These are phyloP conservation scores for Neurospora sp. DNA, from an alignment of 495 filamentous ascomycete species.

Conservation along the genomic window DNA sequence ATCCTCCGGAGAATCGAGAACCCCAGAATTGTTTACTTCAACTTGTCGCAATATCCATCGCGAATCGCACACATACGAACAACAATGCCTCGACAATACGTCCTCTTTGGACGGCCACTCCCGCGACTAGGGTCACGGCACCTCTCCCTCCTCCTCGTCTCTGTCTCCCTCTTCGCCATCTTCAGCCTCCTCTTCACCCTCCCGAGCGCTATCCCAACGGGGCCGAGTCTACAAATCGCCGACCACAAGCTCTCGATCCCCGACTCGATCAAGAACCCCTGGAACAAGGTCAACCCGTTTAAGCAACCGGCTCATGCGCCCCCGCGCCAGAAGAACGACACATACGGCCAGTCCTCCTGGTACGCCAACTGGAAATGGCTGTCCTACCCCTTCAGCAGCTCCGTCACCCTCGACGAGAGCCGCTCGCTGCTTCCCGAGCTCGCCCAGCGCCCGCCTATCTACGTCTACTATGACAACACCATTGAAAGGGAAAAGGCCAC, in stretches of 20 bases:
- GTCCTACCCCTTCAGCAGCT: constrained; percentile 71
- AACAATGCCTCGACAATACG: constrained; percentile 44
- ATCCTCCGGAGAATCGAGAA: background rate
- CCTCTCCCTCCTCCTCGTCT: constrained; percentile 34
- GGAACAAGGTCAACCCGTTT: constrained; percentile 47
- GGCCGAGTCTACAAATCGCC: constrained; percentile 23
- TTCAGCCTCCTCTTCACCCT: constrained; percentile 40
- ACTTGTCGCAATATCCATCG: background rate
- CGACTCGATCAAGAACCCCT: constrained; percentile 34
- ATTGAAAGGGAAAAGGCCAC: constrained; percentile 49
- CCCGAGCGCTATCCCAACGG: constrained; percentile 29
- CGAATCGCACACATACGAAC: background rate
- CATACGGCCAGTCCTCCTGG: constrained; percentile 72
- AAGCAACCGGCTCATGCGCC: constrained; percentile 64
- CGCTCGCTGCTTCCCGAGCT: constrained; percentile 79
- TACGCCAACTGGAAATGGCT: constrained; percentile 82
- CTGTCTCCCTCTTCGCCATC: constrained; percentile 33
- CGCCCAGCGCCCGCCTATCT: constrained; percentile 63
- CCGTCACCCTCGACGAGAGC: constrained; percentile 75
- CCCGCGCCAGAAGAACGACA: constrained; percentile 63
- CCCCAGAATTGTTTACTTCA: background rate
- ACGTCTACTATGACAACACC: constrained; percentile 80
- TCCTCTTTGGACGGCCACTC: constrained; percentile 34
- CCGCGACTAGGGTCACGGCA: constrained; percentile 33
- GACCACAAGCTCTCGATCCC: constrained; percentile 35